Conservation (phyloP, 148 eudicot species). For the Vaccinium darrowii region DNA sequence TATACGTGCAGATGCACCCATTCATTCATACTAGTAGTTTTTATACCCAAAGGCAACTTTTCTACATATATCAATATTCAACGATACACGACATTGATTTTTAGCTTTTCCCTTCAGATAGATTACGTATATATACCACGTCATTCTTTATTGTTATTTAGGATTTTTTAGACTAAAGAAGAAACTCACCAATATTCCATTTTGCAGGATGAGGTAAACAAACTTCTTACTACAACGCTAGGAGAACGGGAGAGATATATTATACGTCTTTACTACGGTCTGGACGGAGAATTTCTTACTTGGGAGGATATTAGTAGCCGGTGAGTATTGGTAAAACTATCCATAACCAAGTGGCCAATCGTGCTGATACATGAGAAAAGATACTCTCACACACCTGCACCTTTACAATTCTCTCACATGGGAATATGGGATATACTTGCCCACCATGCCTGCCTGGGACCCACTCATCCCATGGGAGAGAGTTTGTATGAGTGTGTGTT, state of each 20-base stretch:
- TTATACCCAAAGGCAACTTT: not conserved
- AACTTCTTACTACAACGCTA: conserved; percentile 55
- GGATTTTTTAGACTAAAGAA: not conserved
- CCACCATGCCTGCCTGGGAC: not conserved
- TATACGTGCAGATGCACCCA: not conserved
- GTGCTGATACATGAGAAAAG: not conserved
- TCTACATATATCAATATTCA: not conserved
- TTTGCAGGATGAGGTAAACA: conserved; percentile 83
- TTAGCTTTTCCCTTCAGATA: not conserved
- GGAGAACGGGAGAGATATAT: conserved; percentile 75
- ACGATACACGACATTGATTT: not conserved
- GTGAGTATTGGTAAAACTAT: conserved; percentile 34
- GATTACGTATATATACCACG: not conserved
- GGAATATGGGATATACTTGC: not conserved
- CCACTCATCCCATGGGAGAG: not conserved
- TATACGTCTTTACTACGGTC: conserved; percentile 81
- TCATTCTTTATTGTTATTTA: not conserved
- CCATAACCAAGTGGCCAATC: not conserved
- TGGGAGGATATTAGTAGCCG: conserved; percentile 99
- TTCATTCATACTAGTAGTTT: not conserved
- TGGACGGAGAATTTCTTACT: conserved; percentile 79
- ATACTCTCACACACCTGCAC: not conserved
- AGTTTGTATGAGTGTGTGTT: not conserved
- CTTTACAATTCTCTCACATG: not conserved
- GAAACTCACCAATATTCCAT: conserved; percentile 10